Evolutionary conservation across 805 yeast genomes (phyloP).

Genomic region (Candida sakaeoensis): DNA sequence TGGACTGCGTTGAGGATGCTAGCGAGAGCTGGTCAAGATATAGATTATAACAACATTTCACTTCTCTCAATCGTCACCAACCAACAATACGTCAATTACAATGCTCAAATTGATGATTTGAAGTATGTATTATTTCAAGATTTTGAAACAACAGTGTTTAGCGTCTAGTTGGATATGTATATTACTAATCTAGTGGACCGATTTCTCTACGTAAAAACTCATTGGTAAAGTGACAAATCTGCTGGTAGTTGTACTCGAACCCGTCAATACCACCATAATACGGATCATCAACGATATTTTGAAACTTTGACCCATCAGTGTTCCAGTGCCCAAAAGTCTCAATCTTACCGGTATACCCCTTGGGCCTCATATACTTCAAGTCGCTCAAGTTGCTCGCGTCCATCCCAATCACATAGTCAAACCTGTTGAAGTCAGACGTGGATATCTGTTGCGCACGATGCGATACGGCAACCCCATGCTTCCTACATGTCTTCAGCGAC

Average conservation of each 20-base stretch:
- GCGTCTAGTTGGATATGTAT: no score
- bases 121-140: no score
- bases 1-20: no score
- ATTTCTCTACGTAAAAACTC: slow-evolving; percentile 58
- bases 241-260: slow-evolving; percentile 74
- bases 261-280: slow-evolving; percentile 87
- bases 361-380: slow-evolving; percentile 51
- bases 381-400: slow-evolving; percentile 57
- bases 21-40: no score
- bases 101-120: no score
- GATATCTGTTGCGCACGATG: slow-evolving; percentile 73
- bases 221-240: slow-evolving; percentile 70
- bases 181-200: slow-evolving; percentile 14
- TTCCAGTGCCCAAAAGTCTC: slow-evolving; percentile 77
- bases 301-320: slow-evolving; percentile 37
- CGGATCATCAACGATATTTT: slow-evolving; percentile 77
- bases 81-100: no score
- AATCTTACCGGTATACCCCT: slow-evolving; percentile 45
- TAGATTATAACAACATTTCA: no score
- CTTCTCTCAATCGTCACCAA: no score
- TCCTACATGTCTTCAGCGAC: slow-evolving; percentile 61
- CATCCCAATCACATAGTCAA: slow-evolving; percentile 71
- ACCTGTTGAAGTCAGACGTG: slow-evolving; percentile 47
- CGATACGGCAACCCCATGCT: slow-evolving; percentile 68
- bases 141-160: no score